Evolutionary conservation across 371 early-diverging fungal species (phyloP), one percentile per base, ranked within the genome.

Genomic region (Mortierella sp.): DNA sequence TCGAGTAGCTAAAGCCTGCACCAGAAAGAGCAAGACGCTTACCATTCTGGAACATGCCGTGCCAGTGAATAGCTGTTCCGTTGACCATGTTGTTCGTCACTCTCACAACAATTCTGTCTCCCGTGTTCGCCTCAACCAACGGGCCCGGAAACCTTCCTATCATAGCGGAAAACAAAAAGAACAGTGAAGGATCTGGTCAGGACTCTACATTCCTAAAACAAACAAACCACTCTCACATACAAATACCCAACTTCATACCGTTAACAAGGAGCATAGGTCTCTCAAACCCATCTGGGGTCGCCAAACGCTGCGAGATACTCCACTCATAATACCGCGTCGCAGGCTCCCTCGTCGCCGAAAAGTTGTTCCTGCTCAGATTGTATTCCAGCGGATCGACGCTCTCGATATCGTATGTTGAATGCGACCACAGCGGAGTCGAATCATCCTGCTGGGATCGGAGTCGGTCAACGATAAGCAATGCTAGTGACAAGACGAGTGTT

Each of bases 231-330:
- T 2, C 28, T 59, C 16, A 14, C 28, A 28, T 14, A 14, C 31
- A 31, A 31, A 19, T 19, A 19, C 19, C 26, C 11, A 61, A 6
- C 10, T 3, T 21, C 9, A 21, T 82, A 80, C 87, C 88, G 67
- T 90, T 90, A 71, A 88, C 86, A 37, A 88, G 69, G 26, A 88
- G 73, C 81, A 89, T 88, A 24, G 79, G 77, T 31, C 88, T 80
- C 37, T 83, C 79, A 69, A 81, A 82, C 16, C 88, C 88, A 74
- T 90, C 90, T 19, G 90, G 90, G 21, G 85, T 73, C 14, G 72
- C 75, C 2, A 76, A 73, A 26, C 61, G 70, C 69, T 88, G 77
- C 3, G 78, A 72, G 34, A 88, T 69, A 16, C 80, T 80, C 80
- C 82, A 88, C 1, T 82, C 78, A 74, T 85, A 88, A 54, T 76